Conservation (phyloP, 2,329 filamentous ascomycete species). For the Pseudomassariella vexata region DNA sequence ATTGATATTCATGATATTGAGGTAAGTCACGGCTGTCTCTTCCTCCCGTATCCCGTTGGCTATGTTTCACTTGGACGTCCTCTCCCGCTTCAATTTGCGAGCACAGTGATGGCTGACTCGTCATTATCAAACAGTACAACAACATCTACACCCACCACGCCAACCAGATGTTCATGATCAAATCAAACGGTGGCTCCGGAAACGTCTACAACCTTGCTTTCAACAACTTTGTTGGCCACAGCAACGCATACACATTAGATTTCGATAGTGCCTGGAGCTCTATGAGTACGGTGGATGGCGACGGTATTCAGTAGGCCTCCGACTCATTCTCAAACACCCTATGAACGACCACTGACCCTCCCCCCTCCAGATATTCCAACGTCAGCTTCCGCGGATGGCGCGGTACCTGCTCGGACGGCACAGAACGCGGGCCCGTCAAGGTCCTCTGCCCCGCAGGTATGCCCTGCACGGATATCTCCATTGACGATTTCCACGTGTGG, state of each 20-base stretch:
- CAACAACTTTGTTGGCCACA: conserved; percentile 55
- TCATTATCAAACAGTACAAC: too few species aligned
- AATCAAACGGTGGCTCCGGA: conserved; percentile 52
- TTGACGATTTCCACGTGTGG: conserved; percentile 47
- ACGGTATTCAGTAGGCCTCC: too few species aligned
- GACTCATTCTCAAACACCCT: too few species aligned
- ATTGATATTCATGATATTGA: too few species aligned
- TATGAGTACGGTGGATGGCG: conserved; percentile 32
- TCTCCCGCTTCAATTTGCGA: too few species aligned
- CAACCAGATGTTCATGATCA: conserved; percentile 61
- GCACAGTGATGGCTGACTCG: too few species aligned
- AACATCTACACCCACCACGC: conserved; percentile 54
- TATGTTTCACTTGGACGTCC: too few species aligned
- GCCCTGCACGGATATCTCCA: conserved; percentile 46
- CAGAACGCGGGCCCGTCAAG: conserved; percentile 45
- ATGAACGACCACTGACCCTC: too few species aligned
- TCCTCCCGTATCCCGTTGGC: too few species aligned
- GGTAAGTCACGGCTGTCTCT: too few species aligned
- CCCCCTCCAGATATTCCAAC: conserved; percentile 43
- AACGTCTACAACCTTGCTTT: conserved; percentile 43
- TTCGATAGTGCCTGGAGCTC: conserved; percentile 48
- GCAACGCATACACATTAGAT: conserved; percentile 52
- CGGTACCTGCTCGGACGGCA: conserved; percentile 44
- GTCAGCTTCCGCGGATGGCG: conserved; percentile 51
- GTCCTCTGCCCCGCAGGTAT: conserved; percentile 42